Conservation (phyloP, 768 basidiomycete species). For the Russula virescens region DNA sequence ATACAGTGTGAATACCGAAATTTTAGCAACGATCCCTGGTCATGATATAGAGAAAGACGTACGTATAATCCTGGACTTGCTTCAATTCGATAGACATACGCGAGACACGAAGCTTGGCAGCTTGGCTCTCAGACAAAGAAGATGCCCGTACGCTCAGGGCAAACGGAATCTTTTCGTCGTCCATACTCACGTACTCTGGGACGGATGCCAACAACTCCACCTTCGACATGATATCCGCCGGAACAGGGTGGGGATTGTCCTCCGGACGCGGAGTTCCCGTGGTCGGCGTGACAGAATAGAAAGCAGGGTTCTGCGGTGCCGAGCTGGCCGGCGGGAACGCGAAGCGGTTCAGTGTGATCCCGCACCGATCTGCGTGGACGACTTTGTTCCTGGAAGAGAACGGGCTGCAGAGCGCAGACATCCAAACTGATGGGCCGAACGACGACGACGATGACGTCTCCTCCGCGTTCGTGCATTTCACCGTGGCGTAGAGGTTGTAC, state of each 20-base stretch:
- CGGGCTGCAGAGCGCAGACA: conserved; percentile 51
- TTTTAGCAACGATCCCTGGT: neutral
- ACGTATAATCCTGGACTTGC: conserved; percentile 68
- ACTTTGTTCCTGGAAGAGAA: conserved; percentile 43
- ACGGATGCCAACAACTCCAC: conserved; percentile 61
- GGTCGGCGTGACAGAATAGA: conserved; percentile 30
- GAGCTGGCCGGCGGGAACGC: conserved; percentile 34
- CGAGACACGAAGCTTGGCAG: conserved; percentile 50
- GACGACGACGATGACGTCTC: too few relatives aligned
- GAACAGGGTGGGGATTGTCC: conserved; percentile 35
- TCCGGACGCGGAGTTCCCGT: conserved; percentile 12
- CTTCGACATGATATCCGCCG: conserved; percentile 49
- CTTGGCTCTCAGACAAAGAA: conserved; percentile 42
- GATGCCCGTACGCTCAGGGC: conserved; percentile 55
- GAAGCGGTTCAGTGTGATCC: conserved; percentile 51
- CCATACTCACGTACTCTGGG: conserved; percentile 47
- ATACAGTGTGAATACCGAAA: neutral
- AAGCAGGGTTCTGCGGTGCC: conserved; percentile 33
- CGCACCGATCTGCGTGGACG: conserved; percentile 36
- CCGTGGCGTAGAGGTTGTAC: conserved; percentile 64
- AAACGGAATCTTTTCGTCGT: conserved; percentile 47
- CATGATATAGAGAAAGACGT: conserved; percentile 24
- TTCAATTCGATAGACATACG: conserved; percentile 51
- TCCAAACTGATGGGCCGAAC: conserved; percentile 34
- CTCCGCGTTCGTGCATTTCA: conserved; percentile 47